These are phyloP conservation scores for Dionaea muscipula DNA, from an alignment of 179 eudicot species.

Conservation along the genomic window DNA sequence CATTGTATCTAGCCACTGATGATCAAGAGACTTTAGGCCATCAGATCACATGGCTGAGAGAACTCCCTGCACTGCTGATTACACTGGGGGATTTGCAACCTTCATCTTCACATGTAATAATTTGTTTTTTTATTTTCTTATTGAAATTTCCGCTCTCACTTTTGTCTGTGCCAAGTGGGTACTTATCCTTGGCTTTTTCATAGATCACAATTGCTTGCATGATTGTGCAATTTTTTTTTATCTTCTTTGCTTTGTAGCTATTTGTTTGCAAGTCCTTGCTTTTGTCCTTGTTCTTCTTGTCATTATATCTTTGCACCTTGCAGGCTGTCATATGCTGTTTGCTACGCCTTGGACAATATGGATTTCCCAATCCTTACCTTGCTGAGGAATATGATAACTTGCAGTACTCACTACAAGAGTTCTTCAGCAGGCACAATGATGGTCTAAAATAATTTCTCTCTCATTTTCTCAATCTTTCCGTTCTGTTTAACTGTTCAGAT, in stretches of 20 bases:
- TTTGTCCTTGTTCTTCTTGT: constrained; percentile 1
- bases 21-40: constrained; percentile 36
- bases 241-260: not conserved
- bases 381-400: constrained; percentile 54
- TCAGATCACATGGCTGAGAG: constrained; percentile 55
- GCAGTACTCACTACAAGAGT: constrained; percentile 40
- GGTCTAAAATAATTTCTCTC: constrained; percentile 21
- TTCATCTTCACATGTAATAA: constrained; percentile 44
- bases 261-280: not conserved
- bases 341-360: constrained; percentile 61
- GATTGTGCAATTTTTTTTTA: not conserved
- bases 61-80: constrained; percentile 51
- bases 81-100: constrained; percentile 49
- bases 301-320: constrained; percentile 13
- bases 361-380: constrained; percentile 32
- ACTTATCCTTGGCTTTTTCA: no score
- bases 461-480: not conserved
- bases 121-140: no score
- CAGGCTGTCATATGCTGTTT: constrained; percentile 62
- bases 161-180: no score
- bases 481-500: not conserved
- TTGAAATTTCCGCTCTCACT: not conserved
- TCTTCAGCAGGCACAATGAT: constrained; percentile 35
- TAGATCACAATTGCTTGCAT: no score
- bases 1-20: constrained; percentile 24